These are phyloP conservation scores for Fragaria nilgerrensis DNA, from an alignment of 306 rosid species.

Conservation along the genomic window DNA sequence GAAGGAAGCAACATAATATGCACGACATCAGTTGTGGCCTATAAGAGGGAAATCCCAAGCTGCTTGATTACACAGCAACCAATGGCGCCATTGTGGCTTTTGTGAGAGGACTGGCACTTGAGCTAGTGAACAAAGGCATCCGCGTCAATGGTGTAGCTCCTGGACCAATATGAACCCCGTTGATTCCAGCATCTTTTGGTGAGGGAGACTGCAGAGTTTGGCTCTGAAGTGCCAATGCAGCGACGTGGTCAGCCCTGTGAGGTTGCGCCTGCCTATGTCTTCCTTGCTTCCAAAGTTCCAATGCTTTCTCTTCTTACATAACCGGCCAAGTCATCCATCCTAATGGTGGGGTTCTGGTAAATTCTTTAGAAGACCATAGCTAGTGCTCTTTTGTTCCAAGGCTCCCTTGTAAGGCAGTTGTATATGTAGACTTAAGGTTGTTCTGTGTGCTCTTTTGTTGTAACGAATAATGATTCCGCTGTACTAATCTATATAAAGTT, in stretches of 20 bases:
- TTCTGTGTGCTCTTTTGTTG: neutral
- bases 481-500: too few species aligned
- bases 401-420: neutral
- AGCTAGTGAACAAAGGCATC: conserved; percentile 52
- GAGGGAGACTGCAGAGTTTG: conserved; percentile 28
- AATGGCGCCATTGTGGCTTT: conserved; percentile 76
- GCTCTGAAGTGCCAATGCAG: too few species aligned
- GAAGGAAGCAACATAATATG: conserved; percentile 72
- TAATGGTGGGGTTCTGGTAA: conserved; percentile 66
- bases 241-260: conserved; percentile 35
- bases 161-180: conserved; percentile 85
- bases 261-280: conserved; percentile 60
- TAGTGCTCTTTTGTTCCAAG: too few species aligned
- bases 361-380: conserved; percentile 32
- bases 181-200: conserved; percentile 42
- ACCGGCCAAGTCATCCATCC: conserved; percentile 88
- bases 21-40: conserved; percentile 71
- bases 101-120: conserved; percentile 60
- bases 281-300: conserved; percentile 57
- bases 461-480: too few species aligned
- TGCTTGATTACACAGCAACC: conserved; percentile 62
- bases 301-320: conserved; percentile 56
- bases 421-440: neutral
- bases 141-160: conserved; percentile 85
- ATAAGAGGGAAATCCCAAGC: conserved; percentile 36